A percentile compares a stretch with the other conserved stretches of the same genome.
phyloP scores from a whole-genome alignment of 768 basidiomycete genomes.

The Mycena alexandri region DNA sequence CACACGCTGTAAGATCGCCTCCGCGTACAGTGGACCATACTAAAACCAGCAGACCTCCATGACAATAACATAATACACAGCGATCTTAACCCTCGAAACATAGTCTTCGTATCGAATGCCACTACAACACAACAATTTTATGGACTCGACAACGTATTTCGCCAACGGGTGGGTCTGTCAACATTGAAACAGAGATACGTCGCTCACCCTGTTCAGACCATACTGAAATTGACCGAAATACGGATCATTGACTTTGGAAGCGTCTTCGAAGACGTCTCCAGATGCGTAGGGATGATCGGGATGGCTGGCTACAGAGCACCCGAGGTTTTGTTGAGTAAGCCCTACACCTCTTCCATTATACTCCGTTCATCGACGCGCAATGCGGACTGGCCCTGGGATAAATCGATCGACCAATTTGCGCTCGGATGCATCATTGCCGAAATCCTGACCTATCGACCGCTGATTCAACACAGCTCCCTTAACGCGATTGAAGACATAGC shows the following conservation, averaged over 20 bases:
- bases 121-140: background rate
- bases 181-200: too few species aligned
- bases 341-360: too few species aligned
- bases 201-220: background rate
- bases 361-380: background rate
- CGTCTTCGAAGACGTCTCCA: background rate
- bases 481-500: background rate
- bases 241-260: constrained; percentile 7
- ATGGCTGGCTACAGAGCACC: background rate
- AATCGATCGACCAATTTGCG: constrained; percentile 4
- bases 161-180: background rate
- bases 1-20: background rate
- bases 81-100: background rate
- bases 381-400: background rate
- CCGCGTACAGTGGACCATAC: background rate
- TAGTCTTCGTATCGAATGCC: background rate
- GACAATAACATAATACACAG: constrained; percentile 4
- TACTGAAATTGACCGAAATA: background rate
- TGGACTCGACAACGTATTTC: background rate
- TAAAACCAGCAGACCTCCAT: background rate
- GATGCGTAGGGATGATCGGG: background rate
- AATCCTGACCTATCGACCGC: background rate
- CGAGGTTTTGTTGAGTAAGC: background rate
- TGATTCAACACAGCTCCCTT: background rate
- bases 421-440: background rate